Base-by-base conservation (phyloP, 2,329 filamentous ascomycete genomes). In the Colletotrichum tropicicola region DNA sequence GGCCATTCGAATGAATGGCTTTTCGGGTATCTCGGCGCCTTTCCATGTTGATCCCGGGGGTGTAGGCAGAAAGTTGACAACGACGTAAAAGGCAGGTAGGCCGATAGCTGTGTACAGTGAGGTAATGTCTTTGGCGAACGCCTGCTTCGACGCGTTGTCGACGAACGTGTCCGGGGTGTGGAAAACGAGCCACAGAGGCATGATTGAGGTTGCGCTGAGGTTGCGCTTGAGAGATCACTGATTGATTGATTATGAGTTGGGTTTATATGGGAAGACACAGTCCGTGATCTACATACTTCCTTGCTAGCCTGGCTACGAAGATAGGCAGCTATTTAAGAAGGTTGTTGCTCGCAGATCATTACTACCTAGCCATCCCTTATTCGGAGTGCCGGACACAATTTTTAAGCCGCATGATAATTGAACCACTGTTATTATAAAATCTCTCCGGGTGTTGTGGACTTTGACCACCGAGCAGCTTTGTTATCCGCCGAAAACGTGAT, bases 141-240 rank as follows among this genome's bases (percentile, higher is more conserved):
- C 69, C 7, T 69, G 30, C 57, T 77, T 79, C 5, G 70, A 68
- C 3, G 60, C 68, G 1, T 65, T 54, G 23, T 70, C 66, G 3
- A 69, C 65, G 70, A 81, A 81, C 65, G 73, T 72, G 28, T 66
- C 68, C 2, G 70, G 66, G 0, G 80, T 74, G 70, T 82, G 79
- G 73, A 75, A 80, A 67, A 82, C 74, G 8, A 71, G 69, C 79
- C 79, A 82, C 65, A 81, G 77, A 67, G 80, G 80, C 80, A 82
- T 82, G 28, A 7, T 45, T 19, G 39, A 10, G n/a, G 8, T 15
- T 41, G 5, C n/a, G n/a, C n/a, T n/a, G n/a, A n/a, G n/a, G n/a
- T n/a, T n/a, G n/a, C n/a, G n/a, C n/a, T n/a, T n/a, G n/a, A n/a
- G n/a, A n/a, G n/a, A n/a, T n/a, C n/a, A n/a, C n/a, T n/a, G n/a